These are phyloP conservation scores for Sporothrix phasma DNA, from an alignment of 2,329 filamentous ascomycete species.

Conservation along the genomic window DNA sequence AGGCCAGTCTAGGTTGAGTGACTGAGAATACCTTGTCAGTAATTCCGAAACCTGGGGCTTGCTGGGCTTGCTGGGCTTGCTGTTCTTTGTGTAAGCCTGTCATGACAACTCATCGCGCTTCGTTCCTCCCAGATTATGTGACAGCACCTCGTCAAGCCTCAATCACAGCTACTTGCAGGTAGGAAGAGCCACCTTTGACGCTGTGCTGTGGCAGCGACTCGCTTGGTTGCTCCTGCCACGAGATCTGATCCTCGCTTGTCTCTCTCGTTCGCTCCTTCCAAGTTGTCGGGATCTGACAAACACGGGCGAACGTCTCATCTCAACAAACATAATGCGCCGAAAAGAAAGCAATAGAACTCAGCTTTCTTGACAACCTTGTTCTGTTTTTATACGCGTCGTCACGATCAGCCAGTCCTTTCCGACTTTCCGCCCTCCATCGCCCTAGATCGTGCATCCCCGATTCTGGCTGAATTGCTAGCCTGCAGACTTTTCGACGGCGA, in stretches of 20 bases:
- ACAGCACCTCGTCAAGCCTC: background rate
- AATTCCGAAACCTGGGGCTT: background rate
- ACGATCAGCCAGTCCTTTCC: background rate
- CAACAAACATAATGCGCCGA: background rate
- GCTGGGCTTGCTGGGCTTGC: background rate
- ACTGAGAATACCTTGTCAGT: background rate
- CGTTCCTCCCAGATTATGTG: background rate
- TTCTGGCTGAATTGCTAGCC: constrained; percentile 13
- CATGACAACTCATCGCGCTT: background rate
- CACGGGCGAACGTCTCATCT: background rate
- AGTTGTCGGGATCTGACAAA: background rate
- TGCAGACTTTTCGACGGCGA: constrained; percentile 9
- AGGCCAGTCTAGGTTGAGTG: background rate
- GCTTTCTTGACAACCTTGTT: background rate
- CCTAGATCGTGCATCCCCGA: background rate
- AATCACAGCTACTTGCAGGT: background rate
- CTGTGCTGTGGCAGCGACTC: background rate
- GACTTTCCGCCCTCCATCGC: background rate
- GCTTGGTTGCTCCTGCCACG: background rate
- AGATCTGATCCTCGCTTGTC: background rate
- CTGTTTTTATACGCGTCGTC: background rate
- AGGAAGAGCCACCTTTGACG: background rate
- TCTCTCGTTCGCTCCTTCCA: background rate
- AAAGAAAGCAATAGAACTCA: background rate
- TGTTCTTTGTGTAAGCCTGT: background rate